These are phyloP conservation scores for Scheffersomyces quercinus DNA, from an alignment of 1,139 yeast species.

Conservation along the genomic window DNA sequence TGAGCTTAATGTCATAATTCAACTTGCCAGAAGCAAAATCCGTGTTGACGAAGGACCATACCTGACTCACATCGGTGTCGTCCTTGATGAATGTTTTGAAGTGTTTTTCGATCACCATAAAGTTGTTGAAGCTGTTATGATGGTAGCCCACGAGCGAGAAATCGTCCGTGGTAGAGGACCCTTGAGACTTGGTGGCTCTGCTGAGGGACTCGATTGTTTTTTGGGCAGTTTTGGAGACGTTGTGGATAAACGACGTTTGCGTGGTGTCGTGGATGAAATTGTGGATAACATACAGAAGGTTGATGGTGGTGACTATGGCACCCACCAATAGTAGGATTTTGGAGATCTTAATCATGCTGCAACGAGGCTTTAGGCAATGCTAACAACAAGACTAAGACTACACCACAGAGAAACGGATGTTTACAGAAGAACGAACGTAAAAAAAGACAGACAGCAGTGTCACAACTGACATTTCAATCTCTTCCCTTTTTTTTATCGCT, in stretches of 20 bases:
- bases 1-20: slow-evolving; percentile 11
- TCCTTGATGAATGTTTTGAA: slow-evolving; percentile 4
- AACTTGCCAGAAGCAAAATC: slow-evolving; percentile 11
- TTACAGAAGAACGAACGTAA: too few species aligned
- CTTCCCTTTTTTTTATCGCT: too few species aligned
- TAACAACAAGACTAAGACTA: too few species aligned
- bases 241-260: slow-evolving; percentile 3
- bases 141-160: slow-evolving; percentile 15
- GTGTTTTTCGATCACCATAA: slow-evolving; percentile 17
- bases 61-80: slow-evolving; percentile 12
- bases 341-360: not conserved
- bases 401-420: too few species aligned
- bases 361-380: too few species aligned
- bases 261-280: slow-evolving; percentile 5
- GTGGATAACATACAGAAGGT: not conserved
- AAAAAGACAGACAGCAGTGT: too few species aligned
- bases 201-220: not conserved
- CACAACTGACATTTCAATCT: too few species aligned
- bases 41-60: slow-evolving; percentile 13
- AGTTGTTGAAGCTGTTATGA: slow-evolving; percentile 14
- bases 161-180: not conserved
- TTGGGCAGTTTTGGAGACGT: slow-evolving; percentile 3
- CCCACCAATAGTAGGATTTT: not conserved
- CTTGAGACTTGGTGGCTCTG: not conserved
- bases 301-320: not conserved